These are phyloP conservation scores for Pythium phragmiticola DNA, from an alignment of 352 stramenopile genomes.

Conservation along the genomic window DNA sequence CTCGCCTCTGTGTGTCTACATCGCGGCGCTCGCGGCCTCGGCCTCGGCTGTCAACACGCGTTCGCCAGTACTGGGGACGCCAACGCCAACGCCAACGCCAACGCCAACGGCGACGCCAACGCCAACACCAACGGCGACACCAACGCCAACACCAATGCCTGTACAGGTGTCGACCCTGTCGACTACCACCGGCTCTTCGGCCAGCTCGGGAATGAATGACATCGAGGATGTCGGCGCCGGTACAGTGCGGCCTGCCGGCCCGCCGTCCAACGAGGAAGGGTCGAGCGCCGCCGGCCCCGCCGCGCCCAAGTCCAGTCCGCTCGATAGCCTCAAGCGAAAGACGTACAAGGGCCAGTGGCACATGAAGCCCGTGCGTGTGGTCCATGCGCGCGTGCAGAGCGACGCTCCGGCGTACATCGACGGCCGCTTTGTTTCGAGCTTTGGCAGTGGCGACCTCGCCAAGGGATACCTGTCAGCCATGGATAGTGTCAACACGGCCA, in stretches of 20 bases:
- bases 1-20: slow-evolving; percentile 18
- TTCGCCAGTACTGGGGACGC: not conserved
- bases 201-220: slow-evolving; percentile 6
- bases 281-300: not conserved
- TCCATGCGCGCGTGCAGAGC: slow-evolving; percentile 78
- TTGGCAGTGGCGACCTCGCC: slow-evolving; percentile 43
- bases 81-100: slow-evolving; percentile 3
- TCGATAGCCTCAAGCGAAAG: slow-evolving; percentile 23
- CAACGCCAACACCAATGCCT: slow-evolving; percentile 1
- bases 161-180: not conserved
- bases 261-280: not conserved
- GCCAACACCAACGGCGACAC: too few relatives aligned
- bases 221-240: slow-evolving; percentile 9
- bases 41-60: slow-evolving; percentile 6
- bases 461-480: slow-evolving; percentile 56
- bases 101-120: too few relatives aligned
- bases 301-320: slow-evolving; percentile 10
- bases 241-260: slow-evolving; percentile 10
- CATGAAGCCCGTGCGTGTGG: slow-evolving; percentile 58
- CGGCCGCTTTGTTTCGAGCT: slow-evolving; percentile 66
- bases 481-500: slow-evolving; percentile 34
- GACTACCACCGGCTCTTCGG: not conserved
- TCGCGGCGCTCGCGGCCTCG: slow-evolving; percentile 9
- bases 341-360: slow-evolving; percentile 49
- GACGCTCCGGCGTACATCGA: slow-evolving; percentile 64